These are phyloP conservation scores for Polygonum aviculare DNA, from an alignment of 148 eudicot genomes.

Conservation along the genomic window DNA sequence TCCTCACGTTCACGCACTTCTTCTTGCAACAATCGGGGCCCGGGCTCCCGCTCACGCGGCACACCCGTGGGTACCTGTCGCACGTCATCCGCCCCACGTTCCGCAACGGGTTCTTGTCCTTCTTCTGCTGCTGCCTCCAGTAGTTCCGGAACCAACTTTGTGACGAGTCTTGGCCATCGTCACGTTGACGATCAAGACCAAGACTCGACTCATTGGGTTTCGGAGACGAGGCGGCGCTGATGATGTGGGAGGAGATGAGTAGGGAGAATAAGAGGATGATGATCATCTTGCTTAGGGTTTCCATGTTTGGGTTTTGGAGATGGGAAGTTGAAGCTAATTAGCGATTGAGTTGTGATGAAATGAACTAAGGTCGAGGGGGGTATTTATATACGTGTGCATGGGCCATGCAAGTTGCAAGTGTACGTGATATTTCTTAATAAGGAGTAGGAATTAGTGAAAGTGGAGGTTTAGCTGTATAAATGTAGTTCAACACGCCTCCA, in stretches of 20 bases:
- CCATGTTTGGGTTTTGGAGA: neutral
- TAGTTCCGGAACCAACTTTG: neutral
- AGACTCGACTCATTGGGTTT: neutral
- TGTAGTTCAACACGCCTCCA: neutral
- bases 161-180: neutral
- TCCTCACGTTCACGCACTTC: conserved; percentile 47
- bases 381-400: neutral
- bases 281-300: neutral
- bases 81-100: neutral
- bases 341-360: neutral
- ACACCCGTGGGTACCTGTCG: conserved; percentile 38
- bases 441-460: neutral
- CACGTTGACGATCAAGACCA: neutral
- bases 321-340: neutral
- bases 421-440: neutral
- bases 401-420: neutral
- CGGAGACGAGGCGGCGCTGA: neutral
- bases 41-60: conserved; percentile 34
- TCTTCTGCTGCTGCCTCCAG: neutral
- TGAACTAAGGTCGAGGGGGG: neutral
- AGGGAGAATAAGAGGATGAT: neutral
- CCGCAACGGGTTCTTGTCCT: neutral
- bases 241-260: neutral
- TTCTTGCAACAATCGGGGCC: conserved; percentile 59
- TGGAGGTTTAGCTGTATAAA: neutral